Conservation (phyloP, 2,329 filamentous ascomycete genomes). For the Fusarium sambucinum region DNA sequence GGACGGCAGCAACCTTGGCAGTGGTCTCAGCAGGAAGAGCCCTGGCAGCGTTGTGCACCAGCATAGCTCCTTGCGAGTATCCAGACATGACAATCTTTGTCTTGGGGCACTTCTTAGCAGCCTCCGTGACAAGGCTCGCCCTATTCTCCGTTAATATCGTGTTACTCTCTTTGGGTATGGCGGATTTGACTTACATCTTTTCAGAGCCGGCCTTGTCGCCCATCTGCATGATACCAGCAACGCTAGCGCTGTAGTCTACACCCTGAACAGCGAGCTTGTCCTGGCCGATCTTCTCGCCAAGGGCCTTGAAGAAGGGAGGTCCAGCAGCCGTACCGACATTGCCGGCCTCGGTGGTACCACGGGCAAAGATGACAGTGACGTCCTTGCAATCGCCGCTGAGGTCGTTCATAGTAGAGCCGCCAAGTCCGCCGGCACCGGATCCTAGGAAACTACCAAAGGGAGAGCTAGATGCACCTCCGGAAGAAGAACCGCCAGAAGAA, state of each 20-base stretch:
- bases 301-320: conserved; percentile 62
- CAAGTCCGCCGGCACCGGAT: conserved; percentile 5
- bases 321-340: conserved; percentile 65
- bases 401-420: conserved; percentile 41
- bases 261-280: conserved; percentile 65
- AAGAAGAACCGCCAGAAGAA: not conserved
- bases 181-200: conserved; percentile 58
- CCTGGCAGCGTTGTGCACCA: conserved; percentile 59
- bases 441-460: conserved; percentile 10
- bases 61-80: conserved; percentile 58
- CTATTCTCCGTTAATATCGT: conserved; percentile 21
- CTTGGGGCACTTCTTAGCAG: conserved; percentile 57
- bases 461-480: not conserved
- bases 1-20: conserved; percentile 47
- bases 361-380: conserved; percentile 68
- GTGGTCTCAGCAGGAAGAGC: conserved; percentile 52
- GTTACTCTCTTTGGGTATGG: not conserved
- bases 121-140: conserved; percentile 47
- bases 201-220: conserved; percentile 59
- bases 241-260: conserved; percentile 63
- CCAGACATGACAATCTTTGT: conserved; percentile 61
- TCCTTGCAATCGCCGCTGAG: conserved; percentile 45
- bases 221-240: conserved; percentile 59
- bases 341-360: conserved; percentile 65
- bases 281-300: conserved; percentile 57